A percentile compares a stretch with the other conserved stretches of the same genome.
phyloP scores from a whole-genome alignment of 768 basidiomycete species.

The Boletellus sp. region DNA sequence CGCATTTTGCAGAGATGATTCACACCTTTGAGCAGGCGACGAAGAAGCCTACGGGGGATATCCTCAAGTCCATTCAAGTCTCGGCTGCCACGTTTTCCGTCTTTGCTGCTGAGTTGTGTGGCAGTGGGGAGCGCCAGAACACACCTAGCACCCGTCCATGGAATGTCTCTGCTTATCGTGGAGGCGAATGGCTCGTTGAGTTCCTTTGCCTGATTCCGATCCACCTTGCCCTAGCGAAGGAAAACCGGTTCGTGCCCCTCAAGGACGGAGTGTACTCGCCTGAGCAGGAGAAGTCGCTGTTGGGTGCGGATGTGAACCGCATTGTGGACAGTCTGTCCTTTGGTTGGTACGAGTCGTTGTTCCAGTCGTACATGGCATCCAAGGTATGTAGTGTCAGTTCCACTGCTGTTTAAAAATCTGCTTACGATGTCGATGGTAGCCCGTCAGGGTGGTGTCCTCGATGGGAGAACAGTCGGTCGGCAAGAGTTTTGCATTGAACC shows the following conservation, averaged over 20 bases:
- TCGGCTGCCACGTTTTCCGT: slow-evolving; percentile 28
- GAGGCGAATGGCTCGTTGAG: slow-evolving; percentile 62
- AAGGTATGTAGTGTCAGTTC: slow-evolving; percentile 35
- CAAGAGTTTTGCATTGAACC: slow-evolving; percentile 57
- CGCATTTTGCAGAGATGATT: slow-evolving; percentile 46
- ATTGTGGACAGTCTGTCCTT: slow-evolving; percentile 55
- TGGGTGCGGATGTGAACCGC: slow-evolving; percentile 57
- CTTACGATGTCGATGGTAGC: slow-evolving; percentile 29
- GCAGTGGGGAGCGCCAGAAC: neutral
- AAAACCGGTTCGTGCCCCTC: slow-evolving; percentile 59
- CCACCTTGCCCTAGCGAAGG: slow-evolving; percentile 55
- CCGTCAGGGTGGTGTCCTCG: slow-evolving; percentile 61
- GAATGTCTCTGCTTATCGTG: slow-evolving; percentile 38
- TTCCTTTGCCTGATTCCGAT: slow-evolving; percentile 62
- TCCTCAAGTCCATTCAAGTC: slow-evolving; percentile 38
- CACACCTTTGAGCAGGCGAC: slow-evolving; percentile 45
- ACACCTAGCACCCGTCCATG: slow-evolving; percentile 10
- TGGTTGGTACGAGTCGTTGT: slow-evolving; percentile 64
- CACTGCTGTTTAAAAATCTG: rapidly evolving
- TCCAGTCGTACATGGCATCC: slow-evolving; percentile 57
- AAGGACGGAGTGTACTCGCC: slow-evolving; percentile 54
- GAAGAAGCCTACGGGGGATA: slow-evolving; percentile 48
- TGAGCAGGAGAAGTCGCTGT: slow-evolving; percentile 46
- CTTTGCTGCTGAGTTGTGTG: slow-evolving; percentile 21
- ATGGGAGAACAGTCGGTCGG: slow-evolving; percentile 71